Evolutionary conservation across 164 flowering plant genomes (phyloP).

Genomic region (Berberis thunbergii): DNA sequence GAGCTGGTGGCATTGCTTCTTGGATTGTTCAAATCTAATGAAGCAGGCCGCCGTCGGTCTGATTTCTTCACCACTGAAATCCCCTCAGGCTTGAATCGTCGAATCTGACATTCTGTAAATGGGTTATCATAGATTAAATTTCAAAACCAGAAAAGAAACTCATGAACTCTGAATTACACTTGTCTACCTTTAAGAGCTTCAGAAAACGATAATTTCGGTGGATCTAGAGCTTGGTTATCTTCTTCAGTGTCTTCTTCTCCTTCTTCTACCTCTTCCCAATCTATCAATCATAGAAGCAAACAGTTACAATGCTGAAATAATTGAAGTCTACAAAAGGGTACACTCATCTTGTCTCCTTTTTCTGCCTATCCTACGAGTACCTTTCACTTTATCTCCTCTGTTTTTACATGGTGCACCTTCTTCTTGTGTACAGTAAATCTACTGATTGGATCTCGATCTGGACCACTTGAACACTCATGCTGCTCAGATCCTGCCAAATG

Average conservation of each 20-base stretch:
- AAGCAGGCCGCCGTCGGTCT: slow-evolving; percentile 49
- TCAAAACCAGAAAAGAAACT: background rate
- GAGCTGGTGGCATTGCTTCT: slow-evolving; percentile 22
- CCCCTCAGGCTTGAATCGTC: slow-evolving; percentile 55
- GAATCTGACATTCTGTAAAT: slow-evolving; percentile 55
- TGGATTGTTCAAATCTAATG: slow-evolving; percentile 58
- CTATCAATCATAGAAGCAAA: slow-evolving; percentile 19
- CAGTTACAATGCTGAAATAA: slow-evolving; percentile 8
- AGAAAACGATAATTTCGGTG: slow-evolving; percentile 67
- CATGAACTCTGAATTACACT: background rate
- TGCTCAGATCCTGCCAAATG: slow-evolving; percentile 41
- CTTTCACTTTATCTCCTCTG: slow-evolving; percentile 29
- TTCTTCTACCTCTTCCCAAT: slow-evolving; percentile 18
- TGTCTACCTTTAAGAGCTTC: slow-evolving; percentile 59
- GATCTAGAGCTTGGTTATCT: slow-evolving; percentile 26
- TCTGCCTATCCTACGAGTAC: slow-evolving; percentile 18
- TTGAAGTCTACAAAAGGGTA: background rate
- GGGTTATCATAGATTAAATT: background rate
- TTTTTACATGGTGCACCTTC: slow-evolving; percentile 12
- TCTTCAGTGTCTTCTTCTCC: slow-evolving; percentile 27
- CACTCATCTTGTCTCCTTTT: background rate
- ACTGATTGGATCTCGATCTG: slow-evolving; percentile 38
- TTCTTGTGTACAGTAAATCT: slow-evolving; percentile 17
- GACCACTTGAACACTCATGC: slow-evolving; percentile 35
- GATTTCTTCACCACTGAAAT: slow-evolving; percentile 23